phyloP scores from a whole-genome alignment of 2,329 filamentous ascomycete species.

The Paecilomyces fulvus region DNA sequence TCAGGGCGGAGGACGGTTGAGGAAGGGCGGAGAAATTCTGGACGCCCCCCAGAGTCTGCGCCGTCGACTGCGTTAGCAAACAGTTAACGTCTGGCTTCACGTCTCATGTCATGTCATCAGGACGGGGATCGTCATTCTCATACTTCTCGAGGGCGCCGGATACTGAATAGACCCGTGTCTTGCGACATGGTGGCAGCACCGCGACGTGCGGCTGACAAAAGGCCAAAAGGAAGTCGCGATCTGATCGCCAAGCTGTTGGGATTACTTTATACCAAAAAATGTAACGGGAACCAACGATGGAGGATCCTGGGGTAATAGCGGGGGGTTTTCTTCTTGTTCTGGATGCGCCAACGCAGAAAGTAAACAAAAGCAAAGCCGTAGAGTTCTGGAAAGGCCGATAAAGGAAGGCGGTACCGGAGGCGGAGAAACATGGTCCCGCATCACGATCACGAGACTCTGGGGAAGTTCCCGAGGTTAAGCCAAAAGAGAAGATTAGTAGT shows the following conservation, averaged over 20 bases:
- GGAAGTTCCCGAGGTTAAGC: slow-evolving; percentile 28
- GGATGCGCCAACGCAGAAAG: slow-evolving; percentile 10
- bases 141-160: slow-evolving; percentile 86
- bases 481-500: neutral
- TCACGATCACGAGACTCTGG: slow-evolving; percentile 18
- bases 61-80: slow-evolving; percentile 11
- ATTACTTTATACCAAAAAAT: neutral
- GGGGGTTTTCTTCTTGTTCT: slow-evolving; percentile 2
- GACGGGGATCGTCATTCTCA: slow-evolving; percentile 20
- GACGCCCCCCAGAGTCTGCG: slow-evolving; percentile 70
- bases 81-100: slow-evolving; percentile 1
- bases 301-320: slow-evolving; percentile 2
- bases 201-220: slow-evolving; percentile 15
- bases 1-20: slow-evolving; percentile 86
- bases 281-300: neutral
- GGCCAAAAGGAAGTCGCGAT: neutral
- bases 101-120: neutral
- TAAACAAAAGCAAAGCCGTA: slow-evolving; percentile 29
- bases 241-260: neutral
- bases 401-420: slow-evolving; percentile 20
- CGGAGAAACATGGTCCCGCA: neutral
- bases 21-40: slow-evolving; percentile 79
- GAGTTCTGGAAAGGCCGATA: slow-evolving; percentile 12
- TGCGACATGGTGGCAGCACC: slow-evolving; percentile 61
- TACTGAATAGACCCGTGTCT: slow-evolving; percentile 80